Percentiles rank a stretch among this genome's conserved stretches.
Conservation (phyloP, 1,139 yeast species). For the Pichia sp. region DNA sequence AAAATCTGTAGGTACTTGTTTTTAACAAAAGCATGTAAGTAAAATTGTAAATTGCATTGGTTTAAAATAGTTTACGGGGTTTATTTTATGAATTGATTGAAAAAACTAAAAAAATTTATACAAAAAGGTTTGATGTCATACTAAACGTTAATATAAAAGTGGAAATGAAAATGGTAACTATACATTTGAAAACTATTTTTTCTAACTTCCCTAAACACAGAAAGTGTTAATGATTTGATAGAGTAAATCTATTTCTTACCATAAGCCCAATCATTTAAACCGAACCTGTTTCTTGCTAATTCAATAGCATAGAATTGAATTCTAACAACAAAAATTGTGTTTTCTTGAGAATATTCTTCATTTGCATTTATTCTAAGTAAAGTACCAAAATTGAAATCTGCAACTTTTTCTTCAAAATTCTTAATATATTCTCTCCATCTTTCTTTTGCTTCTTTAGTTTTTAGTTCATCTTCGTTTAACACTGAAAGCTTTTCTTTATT, state of each 20-base stretch:
- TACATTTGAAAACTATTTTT: not conserved
- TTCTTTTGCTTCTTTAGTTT: constrained; percentile 70
- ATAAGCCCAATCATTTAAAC: constrained; percentile 84
- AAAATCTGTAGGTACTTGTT: not conserved
- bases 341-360: constrained; percentile 75
- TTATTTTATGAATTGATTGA: not conserved
- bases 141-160: not conserved
- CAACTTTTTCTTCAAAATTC: constrained; percentile 66
- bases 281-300: constrained; percentile 84
- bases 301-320: constrained; percentile 93
- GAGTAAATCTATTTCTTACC: constrained; percentile 4
- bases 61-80: not conserved
- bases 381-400: constrained; percentile 95
- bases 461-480: constrained; percentile 75
- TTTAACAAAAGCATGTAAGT: not conserved
- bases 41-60: no score
- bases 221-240: not conserved
- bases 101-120: not conserved
- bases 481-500: constrained; percentile 48
- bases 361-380: constrained; percentile 64
- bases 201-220: not conserved
- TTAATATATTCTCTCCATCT: constrained; percentile 90
- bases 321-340: constrained; percentile 86
- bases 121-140: not conserved
- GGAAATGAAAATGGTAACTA: not conserved